Base-by-base conservation (phyloP, 352 stramenopile genomes). In the Blastocystis sp. region DNA sequence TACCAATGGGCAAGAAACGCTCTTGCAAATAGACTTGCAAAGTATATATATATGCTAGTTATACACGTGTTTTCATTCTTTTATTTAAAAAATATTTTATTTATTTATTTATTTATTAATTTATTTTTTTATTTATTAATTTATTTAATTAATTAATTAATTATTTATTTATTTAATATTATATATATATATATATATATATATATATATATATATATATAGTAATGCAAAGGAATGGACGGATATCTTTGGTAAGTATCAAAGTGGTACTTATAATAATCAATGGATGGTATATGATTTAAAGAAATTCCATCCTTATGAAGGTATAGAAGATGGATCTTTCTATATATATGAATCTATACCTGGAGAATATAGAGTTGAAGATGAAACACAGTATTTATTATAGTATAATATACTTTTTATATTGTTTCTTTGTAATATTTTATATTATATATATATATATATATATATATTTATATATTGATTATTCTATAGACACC, bases 201-300 rank as follows among this genome's bases (percentile, higher is more conserved):
- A n/a, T n/a, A n/a, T n/a, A n/a, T n/a, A n/a, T n/a, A n/a, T n/a
- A n/a, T n/a, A n/a, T 7, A 46, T 25, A 25, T n/a, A 25, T 46
- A 46, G 39, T 13, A 40, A 24, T 4, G 33, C 52, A 16, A 19
- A 62, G 52, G 67, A 69, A n/a, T 81, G 75, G 75, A 67, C 71
- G 0, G 40, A 39, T 16, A 72, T 49, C 6, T 80, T 80, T 48
- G 47, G 65, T 31, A 75, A 72, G 27, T 70, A 75, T 71, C 78
- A 81, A 68, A 79, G 73, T 54, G 74, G 75, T 37, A 79, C 74
- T 46, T 79, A 80, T 67, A 80, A 79, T 65, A 77, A 80, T 44
- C 75, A 81, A 67, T 81, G 74, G 74, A 80, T 80, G 75, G 41
- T 81, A 36, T 54, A 79, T 16, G 73, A 81, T 67, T 74, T 68